A percentile compares a stretch with the other conserved stretches of the same genome.
These are phyloP conservation scores for Dunaliella sp. DNA, from an alignment of 139 green algal genomes.

Conservation along the genomic window DNA sequence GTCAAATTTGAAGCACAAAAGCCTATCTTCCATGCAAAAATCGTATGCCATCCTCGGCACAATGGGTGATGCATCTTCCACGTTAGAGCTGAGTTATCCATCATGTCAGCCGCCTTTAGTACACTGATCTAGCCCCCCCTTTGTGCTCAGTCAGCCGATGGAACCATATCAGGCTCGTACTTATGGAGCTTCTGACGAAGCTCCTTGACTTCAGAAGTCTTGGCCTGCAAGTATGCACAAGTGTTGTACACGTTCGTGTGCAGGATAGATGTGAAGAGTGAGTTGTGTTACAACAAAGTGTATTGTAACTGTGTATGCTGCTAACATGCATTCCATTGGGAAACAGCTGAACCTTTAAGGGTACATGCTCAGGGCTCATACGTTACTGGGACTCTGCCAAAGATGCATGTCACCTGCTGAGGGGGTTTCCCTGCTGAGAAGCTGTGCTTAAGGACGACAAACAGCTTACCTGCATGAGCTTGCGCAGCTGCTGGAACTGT, in stretches of 20 bases:
- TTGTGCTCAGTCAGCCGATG: slow-evolving; percentile 34
- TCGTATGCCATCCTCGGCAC: not conserved
- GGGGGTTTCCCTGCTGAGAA: too few relatives aligned
- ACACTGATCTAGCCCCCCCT: too few relatives aligned
- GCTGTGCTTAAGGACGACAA: not conserved
- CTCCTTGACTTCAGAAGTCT: slow-evolving; percentile 30
- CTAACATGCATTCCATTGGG: too few relatives aligned
- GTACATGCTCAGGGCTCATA: not conserved
- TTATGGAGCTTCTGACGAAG: slow-evolving; percentile 45
- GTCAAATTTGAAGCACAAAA: not conserved
- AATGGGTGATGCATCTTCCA: not conserved
- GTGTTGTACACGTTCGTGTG: not conserved
- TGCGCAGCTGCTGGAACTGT: slow-evolving; percentile 57
- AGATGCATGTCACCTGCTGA: too few relatives aligned
- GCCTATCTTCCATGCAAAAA: not conserved
- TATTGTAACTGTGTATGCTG: not conserved
- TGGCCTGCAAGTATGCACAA: not conserved
- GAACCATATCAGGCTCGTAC: slow-evolving; percentile 46
- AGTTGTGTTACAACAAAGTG: not conserved
- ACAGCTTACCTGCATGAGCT: slow-evolving; percentile 47
- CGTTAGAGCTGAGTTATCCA: not conserved
- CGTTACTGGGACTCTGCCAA: too few relatives aligned
- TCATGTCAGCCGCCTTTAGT: too few relatives aligned
- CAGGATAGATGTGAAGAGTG: not conserved
- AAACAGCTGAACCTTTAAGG: too few relatives aligned